Evolutionary conservation across 176 grass and related monocot genomes (phyloP).

Genomic region (Typha latifolia): DNA sequence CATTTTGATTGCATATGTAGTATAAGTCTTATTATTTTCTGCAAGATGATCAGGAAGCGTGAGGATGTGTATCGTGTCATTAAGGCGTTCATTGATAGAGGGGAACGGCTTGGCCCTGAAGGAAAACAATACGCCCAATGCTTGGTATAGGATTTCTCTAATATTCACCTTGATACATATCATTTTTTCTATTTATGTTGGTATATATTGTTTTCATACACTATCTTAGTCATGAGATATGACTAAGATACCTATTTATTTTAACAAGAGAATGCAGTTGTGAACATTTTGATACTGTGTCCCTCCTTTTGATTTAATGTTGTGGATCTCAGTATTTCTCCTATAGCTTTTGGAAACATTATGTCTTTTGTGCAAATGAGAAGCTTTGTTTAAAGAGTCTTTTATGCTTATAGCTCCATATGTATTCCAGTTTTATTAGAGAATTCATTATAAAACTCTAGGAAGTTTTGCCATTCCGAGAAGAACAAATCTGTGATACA

Average conservation of each 20-base stretch:
- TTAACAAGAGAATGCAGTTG: neutral
- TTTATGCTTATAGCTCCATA: too few species aligned
- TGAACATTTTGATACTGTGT: neutral
- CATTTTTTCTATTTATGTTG: slow-evolving; percentile 2
- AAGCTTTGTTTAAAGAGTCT: too few species aligned
- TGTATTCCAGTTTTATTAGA: too few species aligned
- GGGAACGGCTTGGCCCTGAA: slow-evolving; percentile 53
- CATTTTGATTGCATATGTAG: slow-evolving; percentile 25
- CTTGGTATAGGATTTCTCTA: slow-evolving; percentile 50
- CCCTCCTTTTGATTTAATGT: neutral
- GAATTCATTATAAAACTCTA: too few species aligned
- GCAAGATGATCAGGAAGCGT: slow-evolving; percentile 87
- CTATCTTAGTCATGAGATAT: neutral
- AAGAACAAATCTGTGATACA: too few species aligned
- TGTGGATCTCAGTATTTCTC: neutral
- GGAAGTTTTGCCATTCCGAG: too few species aligned
- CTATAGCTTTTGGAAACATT: neutral
- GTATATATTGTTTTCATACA: neutral
- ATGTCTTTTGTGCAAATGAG: too few species aligned
- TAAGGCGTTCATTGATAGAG: slow-evolving; percentile 67
- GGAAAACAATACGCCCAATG: slow-evolving; percentile 58
- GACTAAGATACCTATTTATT: neutral
- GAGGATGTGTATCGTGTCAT: slow-evolving; percentile 85
- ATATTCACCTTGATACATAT: neutral
- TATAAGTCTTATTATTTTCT: slow-evolving; percentile 54